Base-by-base conservation (phyloP, 768 basidiomycete species). In the Clavulina sp. region DNA sequence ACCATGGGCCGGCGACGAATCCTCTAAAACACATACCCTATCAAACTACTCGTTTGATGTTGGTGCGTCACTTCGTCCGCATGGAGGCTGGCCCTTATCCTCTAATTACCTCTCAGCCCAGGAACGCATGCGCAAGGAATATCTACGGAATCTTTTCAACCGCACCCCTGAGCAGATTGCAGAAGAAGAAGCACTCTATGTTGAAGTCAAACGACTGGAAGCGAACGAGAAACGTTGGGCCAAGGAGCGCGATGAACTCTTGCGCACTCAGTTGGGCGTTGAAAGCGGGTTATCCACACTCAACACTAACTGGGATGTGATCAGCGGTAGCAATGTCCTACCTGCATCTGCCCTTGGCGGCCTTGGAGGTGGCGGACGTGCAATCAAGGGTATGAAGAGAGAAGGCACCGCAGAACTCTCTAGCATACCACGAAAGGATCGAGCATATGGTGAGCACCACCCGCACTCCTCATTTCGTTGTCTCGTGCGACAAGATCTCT, bases 181-280 rank as follows among this genome's bases (percentile, higher is more conserved):
- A 18, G 92, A 99, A 63, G 95, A 97, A 70, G 92, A 96, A 59
- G 84, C 87, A 5, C 71, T 99, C 2, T 96, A 85, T 65, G 68
- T 96, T 56, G 89, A 96, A 64, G 74, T 93, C 48, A 91, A 92
- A 61, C 78, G 87, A n/a, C 73, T 99, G 48, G 92, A 96, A 62
- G 93, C 96, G 66, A 86, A 74, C 54, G 91, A 95, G 62, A 74
- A 82, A 30, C 74, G 73, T 50, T 96, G 91, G 70, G 84, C 82
- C 66, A 78, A 77, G 57, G 89, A 95, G 19, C 72, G 91, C 18
- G 88, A 95, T 52, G 85, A 87, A 41, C 73, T 96, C 24, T 70
- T 96, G 55, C 75, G 84, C 29, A 84, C 79, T 0, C 66, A 95
- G 13, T 77, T 81, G 24, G 91, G 91, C 3, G 76, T 89, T 47